A percentile compares a stretch with the other conserved stretches of the same genome.
Conservation (phyloP, 306 rosid species). For the Herpetospermum pedunculosum region DNA sequence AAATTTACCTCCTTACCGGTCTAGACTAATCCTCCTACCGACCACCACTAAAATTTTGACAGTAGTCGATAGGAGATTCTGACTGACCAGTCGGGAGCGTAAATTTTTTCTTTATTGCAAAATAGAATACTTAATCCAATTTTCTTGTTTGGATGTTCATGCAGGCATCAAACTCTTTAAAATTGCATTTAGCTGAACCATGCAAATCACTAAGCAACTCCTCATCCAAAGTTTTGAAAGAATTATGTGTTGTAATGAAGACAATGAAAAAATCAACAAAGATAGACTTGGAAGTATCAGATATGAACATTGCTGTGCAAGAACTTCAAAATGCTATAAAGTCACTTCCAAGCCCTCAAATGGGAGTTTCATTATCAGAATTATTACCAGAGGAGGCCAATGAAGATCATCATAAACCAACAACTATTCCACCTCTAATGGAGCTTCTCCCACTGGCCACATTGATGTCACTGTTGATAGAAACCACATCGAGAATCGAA, state of each 20-base stretch:
- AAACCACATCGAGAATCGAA: constrained; percentile 45
- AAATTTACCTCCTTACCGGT: no score
- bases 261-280: constrained; percentile 54
- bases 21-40: no score
- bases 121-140: neutral
- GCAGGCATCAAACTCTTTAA: constrained; percentile 39
- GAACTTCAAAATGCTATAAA: constrained; percentile 39
- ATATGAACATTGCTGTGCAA: constrained; percentile 47
- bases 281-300: constrained; percentile 24
- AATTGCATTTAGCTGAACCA: constrained; percentile 29
- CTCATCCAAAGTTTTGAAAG: constrained; percentile 39
- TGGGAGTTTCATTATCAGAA: neutral
- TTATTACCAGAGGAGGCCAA: neutral
- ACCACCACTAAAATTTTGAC: no score
- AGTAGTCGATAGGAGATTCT: no score
- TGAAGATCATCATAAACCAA: neutral
- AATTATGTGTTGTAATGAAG: constrained; percentile 32
- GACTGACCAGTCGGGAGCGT: no score
- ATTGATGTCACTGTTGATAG: constrained; percentile 41
- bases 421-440: constrained; percentile 22
- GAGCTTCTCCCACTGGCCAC: constrained; percentile 52
- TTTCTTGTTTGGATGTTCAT: neutral
- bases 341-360: constrained; percentile 23
- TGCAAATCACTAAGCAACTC: constrained; percentile 32
- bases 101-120: neutral